Conservation (phyloP, 495 filamentous ascomycete species). For the Sordaria brevicollis region DNA sequence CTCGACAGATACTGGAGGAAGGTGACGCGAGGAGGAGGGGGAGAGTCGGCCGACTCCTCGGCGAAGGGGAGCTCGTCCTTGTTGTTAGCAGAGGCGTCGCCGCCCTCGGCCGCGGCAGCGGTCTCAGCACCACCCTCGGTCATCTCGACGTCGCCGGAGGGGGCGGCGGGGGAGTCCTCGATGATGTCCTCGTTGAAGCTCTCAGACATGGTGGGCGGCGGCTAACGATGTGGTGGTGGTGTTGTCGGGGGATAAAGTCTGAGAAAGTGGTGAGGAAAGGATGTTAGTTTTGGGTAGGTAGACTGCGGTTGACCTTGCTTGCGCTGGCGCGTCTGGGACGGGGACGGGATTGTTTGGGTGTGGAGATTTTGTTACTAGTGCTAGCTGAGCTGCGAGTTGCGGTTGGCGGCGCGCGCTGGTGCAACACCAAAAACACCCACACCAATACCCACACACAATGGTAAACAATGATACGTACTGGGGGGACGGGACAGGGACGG, state of each 20-base stretch:
- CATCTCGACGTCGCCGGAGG: constrained; percentile 40
- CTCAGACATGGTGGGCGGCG: constrained; percentile 25
- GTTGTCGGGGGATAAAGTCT: too few relatives aligned
- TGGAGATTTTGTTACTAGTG: background rate
- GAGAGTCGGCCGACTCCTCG: constrained; percentile 29
- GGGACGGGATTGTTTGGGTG: too few relatives aligned
- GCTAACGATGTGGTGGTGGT: background rate
- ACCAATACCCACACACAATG: too few relatives aligned
- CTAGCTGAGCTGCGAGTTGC: too few relatives aligned
- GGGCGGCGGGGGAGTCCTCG: constrained; percentile 25
- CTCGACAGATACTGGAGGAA: constrained; percentile 58
- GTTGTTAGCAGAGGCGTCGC: constrained; percentile 13
- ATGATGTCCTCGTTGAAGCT: constrained; percentile 26
- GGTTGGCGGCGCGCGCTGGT: too few relatives aligned
- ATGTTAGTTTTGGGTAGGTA: background rate
- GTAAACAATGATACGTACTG: background rate
- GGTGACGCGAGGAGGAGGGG: constrained; percentile 24
- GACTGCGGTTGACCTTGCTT: background rate
- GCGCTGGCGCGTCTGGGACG: background rate
- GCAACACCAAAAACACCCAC: too few relatives aligned
- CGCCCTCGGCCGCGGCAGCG: constrained; percentile 1
- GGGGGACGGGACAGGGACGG: too few relatives aligned
- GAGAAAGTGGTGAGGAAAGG: background rate
- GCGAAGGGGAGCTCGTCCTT: constrained; percentile 29
- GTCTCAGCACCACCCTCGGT: constrained; percentile 17